These are phyloP conservation scores for Suillus variegatus DNA, from an alignment of 768 basidiomycete genomes.

Conservation along the genomic window DNA sequence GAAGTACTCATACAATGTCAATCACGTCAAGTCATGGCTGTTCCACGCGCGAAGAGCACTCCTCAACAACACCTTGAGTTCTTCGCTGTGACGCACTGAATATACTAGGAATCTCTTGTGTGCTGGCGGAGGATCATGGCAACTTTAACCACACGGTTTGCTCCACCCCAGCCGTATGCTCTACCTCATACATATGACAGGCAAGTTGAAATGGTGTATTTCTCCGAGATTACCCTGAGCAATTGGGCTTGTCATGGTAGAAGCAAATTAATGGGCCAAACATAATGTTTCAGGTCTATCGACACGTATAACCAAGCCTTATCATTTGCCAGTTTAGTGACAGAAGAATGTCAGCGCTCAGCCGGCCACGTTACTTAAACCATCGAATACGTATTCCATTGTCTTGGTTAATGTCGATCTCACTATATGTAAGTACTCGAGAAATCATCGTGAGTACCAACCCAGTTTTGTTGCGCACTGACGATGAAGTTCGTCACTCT, in stretches of 20 bases:
- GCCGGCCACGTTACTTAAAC: neutral
- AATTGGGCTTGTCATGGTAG: too few species aligned
- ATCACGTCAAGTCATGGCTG: neutral
- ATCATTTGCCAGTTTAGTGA: neutral
- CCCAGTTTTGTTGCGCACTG: neutral
- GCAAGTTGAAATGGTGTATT: neutral
- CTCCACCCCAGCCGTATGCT: neutral
- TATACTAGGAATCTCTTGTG: neutral
- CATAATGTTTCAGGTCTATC: neutral
- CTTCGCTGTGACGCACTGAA: neutral
- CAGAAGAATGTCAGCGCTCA: neutral
- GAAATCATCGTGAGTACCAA: neutral
- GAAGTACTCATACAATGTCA: neutral
- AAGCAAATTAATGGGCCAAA: neutral
- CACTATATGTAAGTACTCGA: neutral
- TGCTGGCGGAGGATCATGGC: neutral
- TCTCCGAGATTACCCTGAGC: neutral
- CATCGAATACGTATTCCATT: neutral
- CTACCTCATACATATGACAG: neutral
- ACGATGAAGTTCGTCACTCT: too few species aligned
- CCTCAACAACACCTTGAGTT: neutral
- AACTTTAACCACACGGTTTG: neutral
- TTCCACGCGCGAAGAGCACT: neutral
- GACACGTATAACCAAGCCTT: neutral
- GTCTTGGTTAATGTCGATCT: neutral